Conservation (phyloP, 352 stramenopile genomes). For the Phytophthora pini region DNA sequence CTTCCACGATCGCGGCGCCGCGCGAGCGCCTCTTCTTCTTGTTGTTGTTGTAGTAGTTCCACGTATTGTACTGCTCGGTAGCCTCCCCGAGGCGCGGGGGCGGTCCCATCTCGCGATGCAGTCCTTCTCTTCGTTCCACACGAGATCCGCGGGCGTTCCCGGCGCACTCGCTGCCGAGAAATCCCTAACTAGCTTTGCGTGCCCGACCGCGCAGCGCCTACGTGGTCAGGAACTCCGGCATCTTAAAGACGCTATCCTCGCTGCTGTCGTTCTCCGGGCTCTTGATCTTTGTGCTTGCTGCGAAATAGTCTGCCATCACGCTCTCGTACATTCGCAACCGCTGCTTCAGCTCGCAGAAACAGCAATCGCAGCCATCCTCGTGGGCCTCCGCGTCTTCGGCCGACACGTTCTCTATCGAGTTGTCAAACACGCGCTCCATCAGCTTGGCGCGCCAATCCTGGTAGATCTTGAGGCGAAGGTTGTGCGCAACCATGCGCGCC, state of each 20-base stretch:
- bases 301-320: slow-evolving; percentile 68
- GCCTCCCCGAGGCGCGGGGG: slow-evolving; percentile 22
- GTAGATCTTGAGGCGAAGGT: slow-evolving; percentile 82
- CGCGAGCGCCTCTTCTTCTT: slow-evolving; percentile 39
- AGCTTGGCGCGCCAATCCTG: slow-evolving; percentile 82
- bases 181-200: slow-evolving; percentile 48
- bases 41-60: slow-evolving; percentile 37
- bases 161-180: slow-evolving; percentile 39
- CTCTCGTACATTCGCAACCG: slow-evolving; percentile 61
- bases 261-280: slow-evolving; percentile 53
- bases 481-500: slow-evolving; percentile 73
- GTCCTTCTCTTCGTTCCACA: slow-evolving; percentile 51
- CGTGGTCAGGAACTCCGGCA: slow-evolving; percentile 61
- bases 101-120: slow-evolving; percentile 40
- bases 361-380: slow-evolving; percentile 48
- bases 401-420: slow-evolving; percentile 48
- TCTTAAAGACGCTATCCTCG: slow-evolving; percentile 50
- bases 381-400: slow-evolving; percentile 49
- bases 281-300: slow-evolving; percentile 59
- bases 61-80: slow-evolving; percentile 56
- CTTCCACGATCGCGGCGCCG: slow-evolving; percentile 40
- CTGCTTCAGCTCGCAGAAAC: slow-evolving; percentile 60
- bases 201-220: slow-evolving; percentile 23
- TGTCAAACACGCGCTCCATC: slow-evolving; percentile 75
- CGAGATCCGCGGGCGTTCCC: slow-evolving; percentile 35